A percentile compares a stretch with the other conserved stretches of the same genome.
Conservation (phyloP, 768 basidiomycete species). For the Boletellus sp. region DNA sequence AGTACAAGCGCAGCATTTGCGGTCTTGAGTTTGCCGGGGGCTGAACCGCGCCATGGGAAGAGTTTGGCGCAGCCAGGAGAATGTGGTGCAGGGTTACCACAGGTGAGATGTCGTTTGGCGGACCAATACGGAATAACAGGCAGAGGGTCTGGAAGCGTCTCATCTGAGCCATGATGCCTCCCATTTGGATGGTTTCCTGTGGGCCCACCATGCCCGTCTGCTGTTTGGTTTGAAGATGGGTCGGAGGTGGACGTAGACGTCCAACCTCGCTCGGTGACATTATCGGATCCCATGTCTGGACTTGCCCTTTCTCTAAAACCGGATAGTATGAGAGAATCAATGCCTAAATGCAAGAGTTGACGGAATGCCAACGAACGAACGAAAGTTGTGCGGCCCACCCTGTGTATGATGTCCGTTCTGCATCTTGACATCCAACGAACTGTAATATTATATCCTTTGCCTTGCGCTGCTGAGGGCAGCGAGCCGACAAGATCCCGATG, state of each 20-base stretch:
- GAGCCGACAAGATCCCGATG: conserved; percentile 3
- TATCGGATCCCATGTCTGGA: conserved; percentile 45
- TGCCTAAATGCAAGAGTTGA: conserved; percentile 14
- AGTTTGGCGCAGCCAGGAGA: conserved; percentile 64
- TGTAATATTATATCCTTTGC: neutral
- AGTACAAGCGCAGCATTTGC: conserved; percentile 84
- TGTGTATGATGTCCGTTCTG: conserved; percentile 29
- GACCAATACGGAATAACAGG: conserved; percentile 80
- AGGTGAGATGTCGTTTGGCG: conserved; percentile 86
- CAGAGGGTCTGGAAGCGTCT: conserved; percentile 43
- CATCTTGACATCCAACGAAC: conserved; percentile 12
- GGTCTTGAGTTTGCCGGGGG: conserved; percentile 86
- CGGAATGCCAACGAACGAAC: neutral
- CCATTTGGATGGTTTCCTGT: conserved; percentile 33
- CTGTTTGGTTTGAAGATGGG: conserved; percentile 41
- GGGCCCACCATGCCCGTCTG: conserved; percentile 26
- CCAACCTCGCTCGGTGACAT: conserved; percentile 51
- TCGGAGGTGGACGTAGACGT: conserved; percentile 47
- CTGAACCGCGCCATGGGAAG: conserved; percentile 74
- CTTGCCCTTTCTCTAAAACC: conserved; percentile 15
- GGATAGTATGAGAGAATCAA: conserved; percentile 13
- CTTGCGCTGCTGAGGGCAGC: neutral
- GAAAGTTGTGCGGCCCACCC: conserved; percentile 14
- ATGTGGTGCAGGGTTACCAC: conserved; percentile 77
- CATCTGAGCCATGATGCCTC: conserved; percentile 43